Evolutionary conservation across 2,329 filamentous ascomycete genomes (phyloP).

Genomic region (Fusarium aywerte): DNA sequence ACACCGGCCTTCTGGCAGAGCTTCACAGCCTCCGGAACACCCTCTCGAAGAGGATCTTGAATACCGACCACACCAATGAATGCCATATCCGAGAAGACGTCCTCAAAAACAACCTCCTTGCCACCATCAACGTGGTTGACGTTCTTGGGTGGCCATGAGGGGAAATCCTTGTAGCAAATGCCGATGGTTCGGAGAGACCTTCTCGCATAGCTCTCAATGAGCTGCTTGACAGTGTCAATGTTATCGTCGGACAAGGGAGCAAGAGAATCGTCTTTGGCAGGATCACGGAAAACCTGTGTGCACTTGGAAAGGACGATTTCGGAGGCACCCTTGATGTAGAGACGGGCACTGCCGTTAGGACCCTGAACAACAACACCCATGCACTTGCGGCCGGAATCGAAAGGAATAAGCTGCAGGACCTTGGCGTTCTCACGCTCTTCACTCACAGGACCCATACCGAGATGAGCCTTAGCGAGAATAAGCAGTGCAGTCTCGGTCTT

Average conservation of each 20-base stretch:
- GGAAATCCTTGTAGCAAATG: conserved; percentile 84
- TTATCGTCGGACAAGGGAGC: conserved; percentile 63
- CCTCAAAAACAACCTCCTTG: conserved; percentile 72
- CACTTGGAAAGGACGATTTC: conserved; percentile 71
- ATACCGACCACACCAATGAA: conserved; percentile 80
- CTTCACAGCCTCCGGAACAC: conserved; percentile 77
- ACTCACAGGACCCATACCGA: conserved; percentile 73
- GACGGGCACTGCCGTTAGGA: conserved; percentile 61
- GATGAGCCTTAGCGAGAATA: conserved; percentile 72
- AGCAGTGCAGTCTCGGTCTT: conserved; percentile 82
- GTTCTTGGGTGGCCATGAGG: conserved; percentile 80
- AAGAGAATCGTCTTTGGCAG: conserved; percentile 57
- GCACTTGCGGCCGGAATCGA: conserved; percentile 80
- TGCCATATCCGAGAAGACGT: conserved; percentile 73
- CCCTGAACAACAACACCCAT: conserved; percentile 70
- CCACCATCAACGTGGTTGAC: conserved; percentile 65
- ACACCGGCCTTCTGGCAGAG: conserved; percentile 81
- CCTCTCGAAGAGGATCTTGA: conserved; percentile 80
- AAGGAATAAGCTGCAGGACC: conserved; percentile 75
- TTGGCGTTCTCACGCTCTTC: conserved; percentile 70
- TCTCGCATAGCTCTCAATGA: conserved; percentile 82
- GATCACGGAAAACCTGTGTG: conserved; percentile 61
- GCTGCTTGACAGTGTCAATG: conserved; percentile 66
- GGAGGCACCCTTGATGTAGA: conserved; percentile 73
- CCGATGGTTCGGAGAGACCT: conserved; percentile 87